Evolutionary conservation across 305 asterid species (phyloP).

Genomic region (Fraxinus ornus): DNA sequence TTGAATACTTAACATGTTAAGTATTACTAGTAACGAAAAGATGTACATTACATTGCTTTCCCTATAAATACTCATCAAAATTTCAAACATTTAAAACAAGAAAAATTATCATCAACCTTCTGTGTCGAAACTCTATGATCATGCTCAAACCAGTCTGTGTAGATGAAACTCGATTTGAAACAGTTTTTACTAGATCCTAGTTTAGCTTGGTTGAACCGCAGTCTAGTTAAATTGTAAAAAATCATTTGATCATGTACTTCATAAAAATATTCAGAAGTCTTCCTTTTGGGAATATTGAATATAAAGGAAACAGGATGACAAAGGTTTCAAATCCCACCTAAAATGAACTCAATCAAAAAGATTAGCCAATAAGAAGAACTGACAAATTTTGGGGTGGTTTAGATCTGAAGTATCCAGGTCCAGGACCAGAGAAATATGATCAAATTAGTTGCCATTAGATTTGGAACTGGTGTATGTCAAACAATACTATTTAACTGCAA

Average conservation of each 20-base stretch:
- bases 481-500: neutral
- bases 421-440: neutral
- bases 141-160: neutral
- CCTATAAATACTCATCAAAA: neutral
- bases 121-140: neutral
- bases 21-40: constrained; percentile 1
- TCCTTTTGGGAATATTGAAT: neutral
- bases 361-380: neutral
- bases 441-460: neutral
- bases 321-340: neutral
- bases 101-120: neutral
- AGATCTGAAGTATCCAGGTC: neutral
- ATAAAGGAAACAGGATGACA: neutral
- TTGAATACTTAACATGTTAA: neutral
- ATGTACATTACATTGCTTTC: neutral
- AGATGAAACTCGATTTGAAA: neutral
- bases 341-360: neutral
- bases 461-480: neutral
- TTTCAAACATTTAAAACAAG: neutral
- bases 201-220: neutral
- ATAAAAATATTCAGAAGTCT: neutral
- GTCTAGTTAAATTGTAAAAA: neutral
- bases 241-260: neutral
- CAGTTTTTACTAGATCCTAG: neutral
- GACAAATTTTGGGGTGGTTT: neutral